Evolutionary conservation across 352 stramenopile species (phyloP).

Genomic region (Phytopythium montanum): DNA sequence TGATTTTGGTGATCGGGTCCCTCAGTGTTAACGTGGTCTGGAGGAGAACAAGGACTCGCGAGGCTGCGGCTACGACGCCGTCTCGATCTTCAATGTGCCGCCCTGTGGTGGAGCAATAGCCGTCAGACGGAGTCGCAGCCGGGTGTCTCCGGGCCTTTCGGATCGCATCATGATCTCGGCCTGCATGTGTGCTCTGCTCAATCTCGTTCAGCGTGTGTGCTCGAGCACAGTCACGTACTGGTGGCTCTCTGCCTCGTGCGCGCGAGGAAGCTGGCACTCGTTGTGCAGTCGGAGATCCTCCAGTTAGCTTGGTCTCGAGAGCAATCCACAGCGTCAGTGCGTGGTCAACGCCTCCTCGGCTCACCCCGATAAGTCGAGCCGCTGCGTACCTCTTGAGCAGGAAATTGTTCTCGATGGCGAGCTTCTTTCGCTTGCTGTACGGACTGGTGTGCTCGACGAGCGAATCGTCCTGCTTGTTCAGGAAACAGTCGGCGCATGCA

Average conservation of each 20-base stretch:
- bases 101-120: constrained; percentile 33
- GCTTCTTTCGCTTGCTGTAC: constrained; percentile 93
- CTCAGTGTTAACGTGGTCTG: too few species aligned
- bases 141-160: neutral
- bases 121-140: constrained; percentile 6
- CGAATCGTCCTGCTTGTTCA: constrained; percentile 93
- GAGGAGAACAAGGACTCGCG: neutral
- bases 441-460: constrained; percentile 95
- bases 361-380: neutral
- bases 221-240: constrained; percentile 56
- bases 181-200: constrained; percentile 66
- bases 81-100: constrained; percentile 72
- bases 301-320: constrained; percentile 70
- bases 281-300: constrained; percentile 95
- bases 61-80: constrained; percentile 11
- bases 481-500: constrained; percentile 85
- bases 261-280: constrained; percentile 69
- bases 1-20: too few species aligned
- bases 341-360: neutral
- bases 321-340: neutral
- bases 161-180: constrained; percentile 73
- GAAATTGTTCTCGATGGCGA: constrained; percentile 95
- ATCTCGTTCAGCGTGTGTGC: constrained; percentile 85
- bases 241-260: constrained; percentile 52
- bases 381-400: constrained; percentile 91